Conservation (phyloP, 257 asterid genomes). For the Solanum piurae region DNA sequence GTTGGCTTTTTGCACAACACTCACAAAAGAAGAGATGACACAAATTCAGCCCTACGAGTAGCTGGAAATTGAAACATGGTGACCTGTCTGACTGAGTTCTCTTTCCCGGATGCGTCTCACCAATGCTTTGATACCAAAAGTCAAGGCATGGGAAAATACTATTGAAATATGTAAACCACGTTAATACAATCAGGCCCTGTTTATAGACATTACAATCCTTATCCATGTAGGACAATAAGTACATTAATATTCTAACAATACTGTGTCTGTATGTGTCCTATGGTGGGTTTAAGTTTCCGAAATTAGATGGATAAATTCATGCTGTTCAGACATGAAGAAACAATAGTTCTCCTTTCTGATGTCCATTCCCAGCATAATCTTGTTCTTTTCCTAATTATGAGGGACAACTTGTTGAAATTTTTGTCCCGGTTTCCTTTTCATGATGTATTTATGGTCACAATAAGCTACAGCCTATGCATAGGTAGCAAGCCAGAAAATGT, state of each 20-base stretch:
- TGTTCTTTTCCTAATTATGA: background rate
- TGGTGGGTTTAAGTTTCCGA: background rate
- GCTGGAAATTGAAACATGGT: background rate
- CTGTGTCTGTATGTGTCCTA: background rate
- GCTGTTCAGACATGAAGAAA: background rate
- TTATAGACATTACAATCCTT: conserved; percentile 7
- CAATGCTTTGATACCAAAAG: background rate
- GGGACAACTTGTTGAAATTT: background rate
- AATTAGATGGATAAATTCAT: background rate
- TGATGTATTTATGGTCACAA: background rate
- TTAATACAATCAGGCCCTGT: background rate
- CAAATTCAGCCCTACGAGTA: background rate
- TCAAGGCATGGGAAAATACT: background rate
- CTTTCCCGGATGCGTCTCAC: background rate
- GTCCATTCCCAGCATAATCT: background rate
- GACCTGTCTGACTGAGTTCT: background rate
- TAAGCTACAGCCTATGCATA: background rate
- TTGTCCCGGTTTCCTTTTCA: background rate
- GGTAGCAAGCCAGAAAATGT: background rate
- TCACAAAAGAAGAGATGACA: background rate
- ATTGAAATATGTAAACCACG: background rate
- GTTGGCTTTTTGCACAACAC: background rate
- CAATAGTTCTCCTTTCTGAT: background rate
- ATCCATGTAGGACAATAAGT: background rate
- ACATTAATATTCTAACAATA: background rate